These are phyloP conservation scores for Eremothecium gossypii DNA, from an alignment of 1,139 yeast genomes.

Conservation along the genomic window DNA sequence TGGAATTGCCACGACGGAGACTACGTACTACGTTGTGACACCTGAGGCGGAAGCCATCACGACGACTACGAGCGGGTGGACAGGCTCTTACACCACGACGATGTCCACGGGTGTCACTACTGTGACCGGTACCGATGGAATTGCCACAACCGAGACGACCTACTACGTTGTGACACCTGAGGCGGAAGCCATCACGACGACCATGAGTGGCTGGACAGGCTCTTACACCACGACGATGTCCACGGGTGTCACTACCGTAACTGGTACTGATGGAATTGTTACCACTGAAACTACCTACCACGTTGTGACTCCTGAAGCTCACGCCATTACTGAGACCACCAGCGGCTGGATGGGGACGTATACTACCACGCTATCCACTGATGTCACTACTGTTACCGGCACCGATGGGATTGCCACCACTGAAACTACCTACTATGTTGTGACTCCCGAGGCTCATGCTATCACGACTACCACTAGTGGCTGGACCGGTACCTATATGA, in stretches of 20 bases:
- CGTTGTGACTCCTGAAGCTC: constrained; percentile 13
- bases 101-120: constrained; percentile 9
- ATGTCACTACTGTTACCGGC: constrained; percentile 7
- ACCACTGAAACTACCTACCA: constrained; percentile 8
- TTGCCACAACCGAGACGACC: constrained; percentile 6
- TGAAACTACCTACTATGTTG: constrained; percentile 10
- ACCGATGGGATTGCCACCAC: constrained; percentile 7
- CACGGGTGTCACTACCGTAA: constrained; percentile 7
- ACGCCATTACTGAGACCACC: constrained; percentile 5
- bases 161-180: background rate
- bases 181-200: background rate
- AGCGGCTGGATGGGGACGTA: constrained; percentile 6
- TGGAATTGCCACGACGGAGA: constrained; percentile 6
- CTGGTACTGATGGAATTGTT: constrained; percentile 7
- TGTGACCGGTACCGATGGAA: constrained; percentile 7
- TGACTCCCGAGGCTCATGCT: constrained; percentile 10
- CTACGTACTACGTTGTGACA: constrained; percentile 10
- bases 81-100: constrained; percentile 5
- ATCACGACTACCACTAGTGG: constrained; percentile 6
- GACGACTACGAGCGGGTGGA: constrained; percentile 8
- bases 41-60: constrained; percentile 9
- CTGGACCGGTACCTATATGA: constrained; percentile 10
- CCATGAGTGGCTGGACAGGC: constrained; percentile 6
- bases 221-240: constrained; percentile 8
- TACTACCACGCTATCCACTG: constrained; percentile 9